Percentiles rank a stretch among this genome's conserved stretches.
phyloP scores from a whole-genome alignment of 176 grass and related monocot genomes.

The Carex myosuroides region DNA sequence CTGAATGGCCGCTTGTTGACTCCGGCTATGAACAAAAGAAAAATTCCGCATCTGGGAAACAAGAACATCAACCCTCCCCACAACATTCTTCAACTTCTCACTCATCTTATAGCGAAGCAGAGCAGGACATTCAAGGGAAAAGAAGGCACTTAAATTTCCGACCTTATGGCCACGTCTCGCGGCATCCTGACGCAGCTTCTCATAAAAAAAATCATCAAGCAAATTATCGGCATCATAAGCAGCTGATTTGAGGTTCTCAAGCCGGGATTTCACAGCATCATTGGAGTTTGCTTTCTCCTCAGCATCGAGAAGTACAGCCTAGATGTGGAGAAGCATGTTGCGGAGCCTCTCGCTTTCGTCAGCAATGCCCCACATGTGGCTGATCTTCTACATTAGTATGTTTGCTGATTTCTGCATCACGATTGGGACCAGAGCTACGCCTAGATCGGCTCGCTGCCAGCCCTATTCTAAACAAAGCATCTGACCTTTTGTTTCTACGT shows the following conservation, averaged over 20 bases:
- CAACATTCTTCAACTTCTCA: constrained; percentile 19
- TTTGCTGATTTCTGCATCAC: too few species aligned
- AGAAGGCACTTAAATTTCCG: background rate
- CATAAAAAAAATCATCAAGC: constrained; percentile 32
- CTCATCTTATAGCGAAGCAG: constrained; percentile 10
- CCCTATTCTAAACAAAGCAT: too few species aligned
- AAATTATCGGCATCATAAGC: constrained; percentile 34
- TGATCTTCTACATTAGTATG: too few species aligned
- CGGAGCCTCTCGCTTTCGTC: background rate
- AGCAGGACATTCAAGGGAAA: background rate
- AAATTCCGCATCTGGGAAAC: background rate
- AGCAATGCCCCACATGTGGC: constrained; percentile 3
- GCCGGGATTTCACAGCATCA: background rate
- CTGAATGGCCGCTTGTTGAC: background rate
- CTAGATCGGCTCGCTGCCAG: too few species aligned
- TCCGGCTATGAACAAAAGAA: background rate
- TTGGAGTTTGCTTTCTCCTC: background rate
- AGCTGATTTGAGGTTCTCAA: constrained; percentile 5
- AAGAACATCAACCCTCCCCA: background rate
- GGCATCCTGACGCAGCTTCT: constrained; percentile 18
- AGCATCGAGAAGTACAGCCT: background rate
- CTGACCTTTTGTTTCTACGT: too few species aligned
- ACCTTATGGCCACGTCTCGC: background rate
- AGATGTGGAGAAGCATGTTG: background rate
- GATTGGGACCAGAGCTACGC: too few species aligned